Conservation (phyloP, 2,329 filamentous ascomycete species). For the Monosporascus sp. region DNA sequence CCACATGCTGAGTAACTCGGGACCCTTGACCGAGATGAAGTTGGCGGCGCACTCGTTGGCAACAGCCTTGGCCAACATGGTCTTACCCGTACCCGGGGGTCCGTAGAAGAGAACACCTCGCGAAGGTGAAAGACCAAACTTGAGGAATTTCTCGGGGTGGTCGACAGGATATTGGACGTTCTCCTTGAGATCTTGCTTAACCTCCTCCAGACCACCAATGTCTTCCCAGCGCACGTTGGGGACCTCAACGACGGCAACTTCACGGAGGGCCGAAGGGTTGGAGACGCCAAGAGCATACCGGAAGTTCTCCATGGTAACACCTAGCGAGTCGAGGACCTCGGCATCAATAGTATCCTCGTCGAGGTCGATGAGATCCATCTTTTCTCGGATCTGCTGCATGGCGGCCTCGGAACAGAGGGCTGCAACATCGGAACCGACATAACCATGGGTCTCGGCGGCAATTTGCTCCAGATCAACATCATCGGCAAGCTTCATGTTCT, state of each 20-base stretch:
- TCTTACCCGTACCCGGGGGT: slow-evolving; percentile 99
- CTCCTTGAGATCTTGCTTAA: slow-evolving; percentile 99
- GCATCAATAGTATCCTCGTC: slow-evolving; percentile 99
- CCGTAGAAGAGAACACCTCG: slow-evolving; percentile 99
- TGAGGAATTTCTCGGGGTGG: slow-evolving; percentile 99
- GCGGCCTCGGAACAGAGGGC: slow-evolving; percentile 98
- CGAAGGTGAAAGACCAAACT: slow-evolving; percentile 96
- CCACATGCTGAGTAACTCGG: slow-evolving; percentile 98
- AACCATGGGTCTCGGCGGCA: slow-evolving; percentile 95
- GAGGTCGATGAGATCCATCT: slow-evolving; percentile 99
- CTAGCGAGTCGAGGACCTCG: slow-evolving; percentile 94
- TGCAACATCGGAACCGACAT: slow-evolving; percentile 96
- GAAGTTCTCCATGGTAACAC: slow-evolving; percentile 99
- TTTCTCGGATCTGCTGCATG: slow-evolving; percentile 99
- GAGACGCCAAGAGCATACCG: slow-evolving; percentile 95
- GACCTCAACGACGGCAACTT: slow-evolving; percentile 98
- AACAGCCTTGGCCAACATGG: slow-evolving; percentile 96
- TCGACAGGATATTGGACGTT: slow-evolving; percentile 98
- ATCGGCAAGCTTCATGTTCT: slow-evolving; percentile 99
- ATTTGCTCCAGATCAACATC: slow-evolving; percentile 97
- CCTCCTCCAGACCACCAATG: slow-evolving; percentile 94
- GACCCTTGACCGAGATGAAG: slow-evolving; percentile 99
- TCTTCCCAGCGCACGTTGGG: slow-evolving; percentile 99
- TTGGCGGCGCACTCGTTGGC: slow-evolving; percentile 99
- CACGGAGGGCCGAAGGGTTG: slow-evolving; percentile 96